Evolutionary conservation across 2,329 filamentous ascomycete species (phyloP).

Genomic region (Drechslera avenae): DNA sequence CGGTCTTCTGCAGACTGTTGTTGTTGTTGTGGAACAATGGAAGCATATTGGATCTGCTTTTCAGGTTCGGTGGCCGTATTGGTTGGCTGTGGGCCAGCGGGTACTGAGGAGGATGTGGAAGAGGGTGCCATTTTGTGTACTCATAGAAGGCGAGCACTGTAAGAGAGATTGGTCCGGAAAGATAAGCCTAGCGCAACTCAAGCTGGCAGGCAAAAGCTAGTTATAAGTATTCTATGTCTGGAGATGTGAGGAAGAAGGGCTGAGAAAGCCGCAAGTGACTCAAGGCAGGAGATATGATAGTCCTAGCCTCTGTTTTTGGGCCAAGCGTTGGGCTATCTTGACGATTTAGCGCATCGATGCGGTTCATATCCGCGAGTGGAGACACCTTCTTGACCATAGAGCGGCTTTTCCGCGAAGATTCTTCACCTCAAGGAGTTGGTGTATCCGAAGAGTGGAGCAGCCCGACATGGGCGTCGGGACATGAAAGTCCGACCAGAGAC

Average conservation of each 20-base stretch:
- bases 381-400: conserved; percentile 20
- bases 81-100: conserved; percentile 15
- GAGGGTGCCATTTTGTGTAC: conserved; percentile 35
- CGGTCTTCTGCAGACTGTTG: conserved; percentile 22
- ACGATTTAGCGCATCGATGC: conserved; percentile 16
- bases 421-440: conserved; percentile 19
- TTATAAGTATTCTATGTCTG: background rate
- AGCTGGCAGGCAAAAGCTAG: background rate
- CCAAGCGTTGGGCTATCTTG: conserved; percentile 17
- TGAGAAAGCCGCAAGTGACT: conserved; percentile 8
- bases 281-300: conserved; percentile 12
- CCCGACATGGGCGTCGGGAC: conserved; percentile 21
- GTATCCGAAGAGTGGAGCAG: conserved; percentile 35
- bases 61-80: conserved; percentile 22
- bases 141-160: conserved; percentile 28
- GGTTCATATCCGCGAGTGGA: conserved; percentile 21
- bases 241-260: background rate
- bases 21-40: conserved; percentile 32
- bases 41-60: conserved; percentile 36
- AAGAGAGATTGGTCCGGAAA: background rate
- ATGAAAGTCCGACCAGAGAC: conserved; percentile 5
- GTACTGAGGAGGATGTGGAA: conserved; percentile 27
- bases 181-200: background rate
- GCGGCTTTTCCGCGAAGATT: conserved; percentile 41
- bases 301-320: conserved; percentile 18